phyloP scores from a whole-genome alignment of 306 rosid species.

The Malus orientalis region DNA sequence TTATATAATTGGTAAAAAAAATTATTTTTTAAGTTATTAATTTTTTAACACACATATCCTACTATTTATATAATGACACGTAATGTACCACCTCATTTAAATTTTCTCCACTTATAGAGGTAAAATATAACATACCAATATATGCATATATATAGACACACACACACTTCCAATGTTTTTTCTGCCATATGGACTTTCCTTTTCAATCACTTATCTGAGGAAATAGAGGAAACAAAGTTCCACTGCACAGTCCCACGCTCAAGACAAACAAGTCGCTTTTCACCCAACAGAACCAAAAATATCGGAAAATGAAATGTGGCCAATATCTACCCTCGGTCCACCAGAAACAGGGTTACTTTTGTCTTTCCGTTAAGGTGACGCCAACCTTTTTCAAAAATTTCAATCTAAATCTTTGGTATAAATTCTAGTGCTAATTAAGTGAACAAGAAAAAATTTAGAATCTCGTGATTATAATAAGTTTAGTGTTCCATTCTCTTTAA shows the following conservation, averaged over 20 bases:
- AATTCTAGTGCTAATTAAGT: neutral
- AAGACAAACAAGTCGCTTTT: neutral
- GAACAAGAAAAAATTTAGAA: neutral
- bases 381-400: neutral
- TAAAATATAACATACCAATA: neutral
- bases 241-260: neutral
- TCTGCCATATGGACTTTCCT: neutral
- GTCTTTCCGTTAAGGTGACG: neutral
- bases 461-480: neutral
- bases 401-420: neutral
- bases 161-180: neutral
- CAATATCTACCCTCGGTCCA: neutral
- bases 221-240: neutral
- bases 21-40: too few species aligned
- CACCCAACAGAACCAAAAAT: neutral
- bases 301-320: neutral
- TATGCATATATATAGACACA: neutral
- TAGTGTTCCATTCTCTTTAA: neutral
- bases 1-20: too few species aligned
- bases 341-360: slow-evolving; percentile 1
- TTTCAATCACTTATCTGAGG: neutral
- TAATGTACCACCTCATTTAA: accelerated
- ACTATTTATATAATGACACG: too few species aligned
- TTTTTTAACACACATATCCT: too few species aligned
- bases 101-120: neutral